Conservation (phyloP, 2,329 filamentous ascomycete species). For the Aaosphaeria pasadenensis region DNA sequence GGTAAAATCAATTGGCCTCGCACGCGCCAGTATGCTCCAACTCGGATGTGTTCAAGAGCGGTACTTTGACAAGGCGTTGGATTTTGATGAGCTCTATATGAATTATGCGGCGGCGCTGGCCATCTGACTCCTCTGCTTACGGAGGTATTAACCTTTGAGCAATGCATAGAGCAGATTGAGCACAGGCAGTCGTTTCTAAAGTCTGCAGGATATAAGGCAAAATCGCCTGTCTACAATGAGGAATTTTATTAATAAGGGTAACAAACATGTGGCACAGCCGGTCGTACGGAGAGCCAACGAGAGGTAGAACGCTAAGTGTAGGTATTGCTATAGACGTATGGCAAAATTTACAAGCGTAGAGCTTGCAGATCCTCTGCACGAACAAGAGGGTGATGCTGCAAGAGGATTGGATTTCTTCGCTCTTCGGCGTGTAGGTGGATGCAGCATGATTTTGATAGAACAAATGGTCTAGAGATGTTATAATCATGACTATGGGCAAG, state of each 20-base stretch:
- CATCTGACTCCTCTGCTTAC: neutral
- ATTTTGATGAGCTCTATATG: constrained; percentile 5
- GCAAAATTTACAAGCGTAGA: neutral
- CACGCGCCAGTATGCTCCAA: no score
- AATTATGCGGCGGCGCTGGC: neutral
- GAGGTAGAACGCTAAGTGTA: neutral
- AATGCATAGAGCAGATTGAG: neutral
- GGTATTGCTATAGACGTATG: neutral
- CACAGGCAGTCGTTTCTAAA: neutral
- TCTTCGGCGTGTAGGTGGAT: no score
- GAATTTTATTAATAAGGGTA: constrained; percentile 1
- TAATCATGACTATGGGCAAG: no score
- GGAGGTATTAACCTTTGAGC: neutral
- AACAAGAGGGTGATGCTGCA: neutral
- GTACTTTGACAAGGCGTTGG: neutral
- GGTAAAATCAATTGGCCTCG: no score
- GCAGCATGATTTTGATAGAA: no score
- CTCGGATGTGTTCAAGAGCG: no score
- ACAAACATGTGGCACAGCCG: constrained; percentile 3
- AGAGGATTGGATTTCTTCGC: neutral
- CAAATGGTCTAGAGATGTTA: no score
- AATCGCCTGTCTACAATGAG: neutral
- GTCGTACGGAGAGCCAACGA: constrained; percentile 5
- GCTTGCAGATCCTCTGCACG: neutral
- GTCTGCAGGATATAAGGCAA: neutral